Percentiles rank a stretch among this genome's conserved stretches.
Evolutionary conservation across 768 basidiomycete genomes (phyloP).

Genomic region (Tulasnella sp.): DNA sequence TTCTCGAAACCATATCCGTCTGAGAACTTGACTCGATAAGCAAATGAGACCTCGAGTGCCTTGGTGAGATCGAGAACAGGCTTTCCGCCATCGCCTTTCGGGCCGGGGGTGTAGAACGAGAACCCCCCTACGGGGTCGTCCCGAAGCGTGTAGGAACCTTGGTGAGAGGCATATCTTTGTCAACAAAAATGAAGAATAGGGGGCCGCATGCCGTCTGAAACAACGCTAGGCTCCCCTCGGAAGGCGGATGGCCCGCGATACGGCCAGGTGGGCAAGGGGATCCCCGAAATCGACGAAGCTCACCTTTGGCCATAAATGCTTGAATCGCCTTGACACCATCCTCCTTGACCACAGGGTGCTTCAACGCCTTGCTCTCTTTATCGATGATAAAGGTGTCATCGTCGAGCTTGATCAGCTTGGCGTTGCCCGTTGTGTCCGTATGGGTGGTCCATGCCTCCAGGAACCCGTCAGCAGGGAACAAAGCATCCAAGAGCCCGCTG

Average conservation of each 20-base stretch:
- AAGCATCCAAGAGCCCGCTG: background rate
- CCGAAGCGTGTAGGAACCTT: background rate
- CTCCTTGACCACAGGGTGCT: constrained; percentile 33
- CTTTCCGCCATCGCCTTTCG: constrained; percentile 35
- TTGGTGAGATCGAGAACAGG: constrained; percentile 36
- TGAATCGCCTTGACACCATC: constrained; percentile 33
- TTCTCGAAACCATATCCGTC: constrained; percentile 48
- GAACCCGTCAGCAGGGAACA: background rate
- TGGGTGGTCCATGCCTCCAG: background rate
- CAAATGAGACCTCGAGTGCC: constrained; percentile 27
- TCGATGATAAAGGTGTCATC: constrained; percentile 17
- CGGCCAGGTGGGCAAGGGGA: background rate
- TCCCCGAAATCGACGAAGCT: background rate
- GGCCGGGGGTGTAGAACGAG: constrained; percentile 63
- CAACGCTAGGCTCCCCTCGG: background rate
- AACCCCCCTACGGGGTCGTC: constrained; percentile 27
- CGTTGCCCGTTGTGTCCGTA: background rate
- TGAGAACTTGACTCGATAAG: constrained; percentile 55
- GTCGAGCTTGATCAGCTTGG: background rate
- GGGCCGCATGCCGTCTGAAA: background rate
- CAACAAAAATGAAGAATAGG: no score
- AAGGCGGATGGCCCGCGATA: background rate
- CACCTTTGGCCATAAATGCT: constrained; percentile 13
- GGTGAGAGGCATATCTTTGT: background rate
- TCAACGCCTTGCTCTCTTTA: constrained; percentile 28